Evolutionary conservation across 192 early-diverging fungal species (phyloP), one percentile per base, ranked within the genome.

Genomic region (Backusella parvicylindrica): DNA sequence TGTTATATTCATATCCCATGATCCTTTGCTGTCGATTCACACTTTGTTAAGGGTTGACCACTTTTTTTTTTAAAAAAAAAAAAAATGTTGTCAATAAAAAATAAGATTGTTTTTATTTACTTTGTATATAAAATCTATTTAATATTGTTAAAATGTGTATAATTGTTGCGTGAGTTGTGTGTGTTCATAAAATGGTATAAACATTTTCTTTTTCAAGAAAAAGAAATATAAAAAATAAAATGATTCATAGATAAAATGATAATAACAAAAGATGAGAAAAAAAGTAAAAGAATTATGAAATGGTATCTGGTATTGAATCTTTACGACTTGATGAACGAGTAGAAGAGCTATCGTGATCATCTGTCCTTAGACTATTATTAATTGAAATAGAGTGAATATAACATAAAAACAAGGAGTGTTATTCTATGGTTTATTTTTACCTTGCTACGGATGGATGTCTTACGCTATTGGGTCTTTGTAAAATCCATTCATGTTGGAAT

Each of bases 401-500:
- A 56, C 5, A 21, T 26, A 50, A 21, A 6, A 26, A 21, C 21
- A 12, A 41, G 1, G 8, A 41, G 9, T n/a, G n/a, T n/a, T n/a
- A n/a, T n/a, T n/a, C n/a, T n/a, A n/a, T n/a, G n/a, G n/a, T n/a
- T 23, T 21, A n/a, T 23, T 56, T 13, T 3, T 60, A 60, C 53
- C 53, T 60, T 60, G 53, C 53, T 60, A 60, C 23, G 8, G 53
- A 56, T 56, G 53, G 53, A 56, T 56, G 53, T 56, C 53, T 23
- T 9, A 56, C 53, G 8, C 26, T 37, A 43, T 70, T 70, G 2
- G 68, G 26, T 43, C 68, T 49, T 26, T 70, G 68, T 31, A 41
- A 15, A 50, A 95, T 93, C 90, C 92, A 96, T 40, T 91, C 91
- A 71, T 99, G 97, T 23, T 88, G 84, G 30, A 96, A 75, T 30